Percentiles rank a stretch among this genome's conserved stretches.
Evolutionary conservation across 148 eudicot species (phyloP).

Genomic region (Limonium bicolor): DNA sequence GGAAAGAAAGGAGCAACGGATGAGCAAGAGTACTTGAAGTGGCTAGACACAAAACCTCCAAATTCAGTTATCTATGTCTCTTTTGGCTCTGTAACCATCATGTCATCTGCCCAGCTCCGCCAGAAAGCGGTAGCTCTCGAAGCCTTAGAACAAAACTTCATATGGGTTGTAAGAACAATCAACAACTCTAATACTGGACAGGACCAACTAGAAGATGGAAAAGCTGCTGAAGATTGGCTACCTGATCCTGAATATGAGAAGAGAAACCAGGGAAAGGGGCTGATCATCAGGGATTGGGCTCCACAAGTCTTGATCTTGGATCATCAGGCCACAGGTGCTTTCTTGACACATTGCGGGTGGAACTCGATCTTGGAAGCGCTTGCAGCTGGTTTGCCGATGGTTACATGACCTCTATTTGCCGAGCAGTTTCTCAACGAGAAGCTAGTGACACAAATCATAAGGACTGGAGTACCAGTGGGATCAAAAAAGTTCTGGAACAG

Average conservation of each 20-base stretch:
- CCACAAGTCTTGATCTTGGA: conserved; percentile 24
- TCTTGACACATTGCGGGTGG: conserved; percentile 31
- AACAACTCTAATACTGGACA: not conserved
- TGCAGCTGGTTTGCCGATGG: conserved; percentile 18
- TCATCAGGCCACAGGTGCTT: conserved; percentile 15
- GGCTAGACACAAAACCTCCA: conserved; percentile 12
- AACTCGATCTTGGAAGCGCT: conserved; percentile 19
- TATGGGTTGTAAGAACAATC: conserved; percentile 13
- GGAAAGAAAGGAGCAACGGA: conserved; percentile 2
- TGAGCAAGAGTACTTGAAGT: conserved; percentile 3
- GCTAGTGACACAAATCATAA: conserved; percentile 7
- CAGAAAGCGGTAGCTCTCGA: conserved; percentile 13
- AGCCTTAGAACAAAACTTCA: conserved; percentile 11
- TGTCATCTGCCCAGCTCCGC: conserved; percentile 4
- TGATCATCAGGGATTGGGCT: conserved; percentile 23
- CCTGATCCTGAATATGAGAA: conserved; percentile 14
- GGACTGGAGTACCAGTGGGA: conserved; percentile 9
- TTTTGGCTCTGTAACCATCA: conserved; percentile 7
- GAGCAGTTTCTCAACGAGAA: conserved; percentile 16
- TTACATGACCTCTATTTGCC: conserved; percentile 18
- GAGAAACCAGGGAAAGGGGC: conserved; percentile 10
- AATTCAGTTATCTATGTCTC: conserved; percentile 13
- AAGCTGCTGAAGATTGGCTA: conserved; percentile 7
- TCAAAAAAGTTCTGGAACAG: not conserved
- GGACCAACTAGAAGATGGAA: too few species aligned